These are phyloP conservation scores for Fomitopsis pinicola DNA, from an alignment of 1,284 basidiomycete species.

Conservation along the genomic window DNA sequence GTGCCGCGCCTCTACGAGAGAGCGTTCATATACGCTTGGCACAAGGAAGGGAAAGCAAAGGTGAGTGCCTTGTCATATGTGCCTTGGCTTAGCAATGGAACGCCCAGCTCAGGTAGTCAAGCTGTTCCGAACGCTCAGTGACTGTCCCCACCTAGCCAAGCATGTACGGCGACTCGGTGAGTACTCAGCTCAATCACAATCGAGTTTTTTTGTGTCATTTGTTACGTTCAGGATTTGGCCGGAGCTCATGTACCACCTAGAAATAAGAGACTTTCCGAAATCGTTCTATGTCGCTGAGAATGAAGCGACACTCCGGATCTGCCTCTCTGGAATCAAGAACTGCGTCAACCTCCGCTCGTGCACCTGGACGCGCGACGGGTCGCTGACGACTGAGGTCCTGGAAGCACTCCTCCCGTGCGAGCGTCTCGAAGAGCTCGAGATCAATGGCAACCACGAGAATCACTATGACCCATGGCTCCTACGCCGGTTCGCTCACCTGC, in stretches of 20 bases:
- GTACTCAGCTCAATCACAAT: constrained; percentile 11
- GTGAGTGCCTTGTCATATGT: constrained; percentile 37
- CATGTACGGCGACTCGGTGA: constrained; percentile 52
- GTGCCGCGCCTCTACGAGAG: constrained; percentile 48
- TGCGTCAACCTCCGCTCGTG: constrained; percentile 57
- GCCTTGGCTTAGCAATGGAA: not conserved
- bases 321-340: constrained; percentile 49
- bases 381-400: constrained; percentile 54
- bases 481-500: constrained; percentile 35
- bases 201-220: no score
- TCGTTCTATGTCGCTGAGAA: constrained; percentile 28
- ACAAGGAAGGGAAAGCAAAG: constrained; percentile 54
- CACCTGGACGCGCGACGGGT: constrained; percentile 74
- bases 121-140: constrained; percentile 48
- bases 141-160: constrained; percentile 45
- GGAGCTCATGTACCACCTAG: constrained; percentile 28
- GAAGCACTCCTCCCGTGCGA: constrained; percentile 39
- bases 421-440: constrained; percentile 51
- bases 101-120: constrained; percentile 37
- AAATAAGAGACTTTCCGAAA: constrained; percentile 65
- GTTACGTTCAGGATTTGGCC: no score
- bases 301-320: constrained; percentile 33
- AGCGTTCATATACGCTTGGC: constrained; percentile 62
- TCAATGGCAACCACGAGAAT: constrained; percentile 59
- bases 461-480: constrained; percentile 52